Base-by-base conservation (phyloP, 495 filamentous ascomycete genomes). In the Copromyces sp. region DNA sequence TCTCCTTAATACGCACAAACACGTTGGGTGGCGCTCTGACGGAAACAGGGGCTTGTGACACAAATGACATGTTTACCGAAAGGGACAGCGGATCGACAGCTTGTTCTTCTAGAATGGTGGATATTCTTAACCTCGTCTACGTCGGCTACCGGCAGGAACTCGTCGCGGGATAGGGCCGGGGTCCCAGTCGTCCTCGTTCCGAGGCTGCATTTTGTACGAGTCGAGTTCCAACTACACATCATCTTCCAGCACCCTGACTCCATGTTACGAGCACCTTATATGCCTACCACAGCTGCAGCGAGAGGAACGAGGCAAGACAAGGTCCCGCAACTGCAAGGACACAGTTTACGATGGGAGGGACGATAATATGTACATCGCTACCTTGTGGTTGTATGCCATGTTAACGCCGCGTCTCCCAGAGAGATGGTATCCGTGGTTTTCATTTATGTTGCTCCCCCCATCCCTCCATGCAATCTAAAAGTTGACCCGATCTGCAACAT, bases 391-490 rank as follows among this genome's bases (percentile, higher is more conserved):
- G 39, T 41, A 44, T 76, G 24, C 39, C 32, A 47, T 69, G 53
- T 61, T 32, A 53, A 69, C 53, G 72, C 68, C 39, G 72, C 70
- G 39, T 72, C 53, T 72, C 71, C 70, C 74, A 73, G 68, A 45
- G 75, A 71, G 68, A 76, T 75, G 73, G 73, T 72, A 77, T 78
- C 61, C 38, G 68, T 53, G 38, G 68, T 72, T 61, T 77, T 76
- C 73, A 75, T 77, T 74, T 78, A 80, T 79, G 77, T 74, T 44
- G 39, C 70, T 39, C 73, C 68, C 68, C 69, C 24, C 73, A 72
- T 71, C 70, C 68, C 73, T 74, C 71, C 74, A 73, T 75, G 53
- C 45, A 45, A 53, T 45, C 70, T 74, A 39, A 69, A 72, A 37
- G 14, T 40, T 47, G 29, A 38, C 37, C 44, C 75, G 68, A 69